Conservation (phyloP, 1,139 yeast species). For the Entelexis sorbosivorans region DNA sequence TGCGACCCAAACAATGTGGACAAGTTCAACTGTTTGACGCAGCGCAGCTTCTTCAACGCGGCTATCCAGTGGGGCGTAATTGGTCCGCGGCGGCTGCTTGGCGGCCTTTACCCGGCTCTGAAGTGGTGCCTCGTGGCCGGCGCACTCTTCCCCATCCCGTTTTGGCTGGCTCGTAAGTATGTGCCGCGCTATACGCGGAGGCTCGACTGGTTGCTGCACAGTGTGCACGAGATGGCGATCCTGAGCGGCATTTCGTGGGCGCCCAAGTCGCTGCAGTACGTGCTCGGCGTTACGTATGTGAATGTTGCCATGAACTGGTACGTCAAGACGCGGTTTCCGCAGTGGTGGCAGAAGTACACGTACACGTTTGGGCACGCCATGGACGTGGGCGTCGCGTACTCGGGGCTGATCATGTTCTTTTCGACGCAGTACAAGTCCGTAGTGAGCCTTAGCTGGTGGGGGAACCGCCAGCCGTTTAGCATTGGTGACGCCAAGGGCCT, state of each 20-base stretch:
- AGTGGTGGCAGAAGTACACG: conserved; percentile 47
- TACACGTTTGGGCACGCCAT: conserved; percentile 50
- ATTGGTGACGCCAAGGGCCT: conserved; percentile 39
- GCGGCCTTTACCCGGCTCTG: conserved; percentile 40
- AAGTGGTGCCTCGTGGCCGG: conserved; percentile 43
- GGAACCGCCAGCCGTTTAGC: conserved; percentile 37
- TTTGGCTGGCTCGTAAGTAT: conserved; percentile 31
- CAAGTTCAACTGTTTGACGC: conserved; percentile 37
- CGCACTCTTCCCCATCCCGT: conserved; percentile 30
- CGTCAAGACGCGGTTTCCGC: conserved; percentile 37
- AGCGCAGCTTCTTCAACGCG: conserved; percentile 30
- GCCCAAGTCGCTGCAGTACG: conserved; percentile 43
- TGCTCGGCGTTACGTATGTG: conserved; percentile 44
- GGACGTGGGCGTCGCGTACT: conserved; percentile 48
- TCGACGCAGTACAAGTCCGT: conserved; percentile 28
- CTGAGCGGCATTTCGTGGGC: conserved; percentile 38
- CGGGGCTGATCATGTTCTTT: conserved; percentile 27
- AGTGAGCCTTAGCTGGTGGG: conserved; percentile 45
- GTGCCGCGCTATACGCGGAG: conserved; percentile 38
- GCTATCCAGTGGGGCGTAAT: conserved; percentile 38
- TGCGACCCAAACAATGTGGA: conserved; percentile 49
- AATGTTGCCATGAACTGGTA: conserved; percentile 32
- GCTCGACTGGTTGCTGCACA: conserved; percentile 38
- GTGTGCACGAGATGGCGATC: conserved; percentile 44
- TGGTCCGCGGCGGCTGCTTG: conserved; percentile 46